phyloP scores from a whole-genome alignment of 257 asterid species.

The Asclepias syriaca region DNA sequence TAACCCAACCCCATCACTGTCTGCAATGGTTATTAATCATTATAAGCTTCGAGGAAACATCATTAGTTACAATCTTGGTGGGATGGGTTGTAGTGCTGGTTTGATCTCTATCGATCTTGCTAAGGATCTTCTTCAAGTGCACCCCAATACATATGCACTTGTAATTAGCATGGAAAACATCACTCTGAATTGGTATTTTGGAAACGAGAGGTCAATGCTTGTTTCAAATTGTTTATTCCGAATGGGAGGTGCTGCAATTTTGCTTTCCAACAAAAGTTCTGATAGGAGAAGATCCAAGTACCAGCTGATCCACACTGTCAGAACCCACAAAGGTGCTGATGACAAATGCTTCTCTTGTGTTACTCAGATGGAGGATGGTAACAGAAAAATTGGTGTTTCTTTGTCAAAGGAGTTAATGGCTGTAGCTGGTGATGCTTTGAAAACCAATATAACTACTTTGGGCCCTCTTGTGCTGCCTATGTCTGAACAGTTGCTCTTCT shows the following conservation, averaged over 20 bases:
- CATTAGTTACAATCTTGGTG: slow-evolving; percentile 66
- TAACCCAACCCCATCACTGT: slow-evolving; percentile 82
- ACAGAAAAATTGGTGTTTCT: slow-evolving; percentile 54
- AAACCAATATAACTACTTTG: slow-evolving; percentile 65
- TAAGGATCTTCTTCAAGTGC: slow-evolving; percentile 72
- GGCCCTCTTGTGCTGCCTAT: slow-evolving; percentile 79
- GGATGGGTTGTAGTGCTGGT: slow-evolving; percentile 92
- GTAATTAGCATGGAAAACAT: slow-evolving; percentile 82
- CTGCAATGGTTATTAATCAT: slow-evolving; percentile 73
- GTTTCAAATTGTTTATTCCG: slow-evolving; percentile 41
- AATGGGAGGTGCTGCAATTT: slow-evolving; percentile 49
- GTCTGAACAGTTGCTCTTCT: slow-evolving; percentile 72
- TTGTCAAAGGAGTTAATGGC: slow-evolving; percentile 69
- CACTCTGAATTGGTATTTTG: slow-evolving; percentile 77
- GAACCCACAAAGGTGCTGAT: slow-evolving; percentile 72
- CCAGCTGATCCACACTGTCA: slow-evolving; percentile 60
- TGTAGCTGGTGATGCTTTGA: slow-evolving; percentile 71
- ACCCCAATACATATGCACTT: slow-evolving; percentile 67
- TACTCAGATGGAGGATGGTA: slow-evolving; percentile 62
- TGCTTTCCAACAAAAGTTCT: slow-evolving; percentile 62
- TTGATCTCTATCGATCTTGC: slow-evolving; percentile 78
- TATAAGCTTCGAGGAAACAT: slow-evolving; percentile 74
- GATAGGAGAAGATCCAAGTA: slow-evolving; percentile 56
- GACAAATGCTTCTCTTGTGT: slow-evolving; percentile 67
- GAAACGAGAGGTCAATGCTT: slow-evolving; percentile 55